Evolutionary conservation across 257 asterid genomes (phyloP).

Genomic region (Rhazya stricta): DNA sequence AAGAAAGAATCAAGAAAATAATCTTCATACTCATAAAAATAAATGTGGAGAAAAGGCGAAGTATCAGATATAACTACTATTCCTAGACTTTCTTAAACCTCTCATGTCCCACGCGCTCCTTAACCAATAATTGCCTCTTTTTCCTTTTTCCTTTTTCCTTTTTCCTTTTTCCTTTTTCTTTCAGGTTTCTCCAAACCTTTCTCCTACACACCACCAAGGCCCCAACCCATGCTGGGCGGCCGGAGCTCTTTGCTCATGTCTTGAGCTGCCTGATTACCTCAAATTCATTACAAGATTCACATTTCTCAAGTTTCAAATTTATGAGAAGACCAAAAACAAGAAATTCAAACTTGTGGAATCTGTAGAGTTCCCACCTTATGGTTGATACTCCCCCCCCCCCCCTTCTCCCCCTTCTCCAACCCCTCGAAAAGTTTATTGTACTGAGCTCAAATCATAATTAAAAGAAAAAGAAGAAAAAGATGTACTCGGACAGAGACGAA

Average conservation of each 20-base stretch:
- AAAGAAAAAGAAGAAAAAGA: background rate
- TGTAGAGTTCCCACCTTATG: background rate
- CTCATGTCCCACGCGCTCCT: background rate
- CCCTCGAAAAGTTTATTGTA: too few relatives aligned
- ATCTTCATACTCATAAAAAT: constrained; percentile 1
- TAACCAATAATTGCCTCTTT: constrained; percentile 5
- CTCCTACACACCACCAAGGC: background rate
- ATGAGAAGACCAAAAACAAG: background rate
- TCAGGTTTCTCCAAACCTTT: background rate
- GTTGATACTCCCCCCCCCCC: background rate
- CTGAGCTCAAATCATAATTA: too few relatives aligned
- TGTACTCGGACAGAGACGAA: background rate
- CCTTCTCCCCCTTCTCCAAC: too few relatives aligned
- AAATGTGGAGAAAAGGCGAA: background rate
- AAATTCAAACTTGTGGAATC: background rate
- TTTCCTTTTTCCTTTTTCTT: background rate
- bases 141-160: background rate
- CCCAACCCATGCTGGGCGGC: background rate
- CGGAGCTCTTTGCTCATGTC: background rate
- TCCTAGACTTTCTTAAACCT: constrained; percentile 2
- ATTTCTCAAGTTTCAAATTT: background rate
- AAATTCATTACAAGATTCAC: background rate
- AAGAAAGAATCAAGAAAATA: background rate
- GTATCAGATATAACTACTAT: background rate
- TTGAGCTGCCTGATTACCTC: background rate